Base-by-base conservation (phyloP, 78 protist genomes). In the Ministeria vibrans region DNA sequence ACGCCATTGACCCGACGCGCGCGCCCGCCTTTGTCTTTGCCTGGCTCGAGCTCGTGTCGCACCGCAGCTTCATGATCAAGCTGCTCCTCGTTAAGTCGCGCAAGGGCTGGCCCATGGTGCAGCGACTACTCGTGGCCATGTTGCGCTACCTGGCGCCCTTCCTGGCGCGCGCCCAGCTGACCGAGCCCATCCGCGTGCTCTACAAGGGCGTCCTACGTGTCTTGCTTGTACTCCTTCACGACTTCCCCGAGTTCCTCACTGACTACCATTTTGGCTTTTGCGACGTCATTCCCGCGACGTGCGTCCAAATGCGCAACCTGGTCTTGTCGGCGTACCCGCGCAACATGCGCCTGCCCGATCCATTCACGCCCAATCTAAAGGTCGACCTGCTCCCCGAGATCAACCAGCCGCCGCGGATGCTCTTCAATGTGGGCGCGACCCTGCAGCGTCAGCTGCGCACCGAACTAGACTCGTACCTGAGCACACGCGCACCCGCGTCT, bases 201-300 rank as follows among this genome's bases (percentile, higher is more conserved):
- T 98, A 95, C 84, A 82, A 79, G 76, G 94, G 38, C n/a, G 30
- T 42, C 38, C 85, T 90, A 55, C 79, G 92, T 15, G 88, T 96
- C 11, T 77, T 96, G 22, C 77, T 97, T 34, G 85, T 97, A 28
- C 84, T 97, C 23, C 84, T 96, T 25, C 99, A 97, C 86, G 99
- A 97, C 84, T 97, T 96, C 91, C 99, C 99, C n/a, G 97, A 97
- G 88, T 96, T 97, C 61, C 79, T 97, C 18, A 95, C 97, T 94
- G 91, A 93, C 70, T 92, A 77, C 88, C 98, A 97, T 88, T 81
- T 94, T 69, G 32, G 64, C 41, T 76, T 96, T 66, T 97, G 98
- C 77, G 95, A 94, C 69, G 97, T 66, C 42, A 96, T 98, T 36
- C 99, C 99, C 63, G 69, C 83, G 34, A 69, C 87, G 13, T 96